These are phyloP conservation scores for Sordariomycetes sp. DNA, from an alignment of 2,329 filamentous ascomycete species.

Conservation along the genomic window DNA sequence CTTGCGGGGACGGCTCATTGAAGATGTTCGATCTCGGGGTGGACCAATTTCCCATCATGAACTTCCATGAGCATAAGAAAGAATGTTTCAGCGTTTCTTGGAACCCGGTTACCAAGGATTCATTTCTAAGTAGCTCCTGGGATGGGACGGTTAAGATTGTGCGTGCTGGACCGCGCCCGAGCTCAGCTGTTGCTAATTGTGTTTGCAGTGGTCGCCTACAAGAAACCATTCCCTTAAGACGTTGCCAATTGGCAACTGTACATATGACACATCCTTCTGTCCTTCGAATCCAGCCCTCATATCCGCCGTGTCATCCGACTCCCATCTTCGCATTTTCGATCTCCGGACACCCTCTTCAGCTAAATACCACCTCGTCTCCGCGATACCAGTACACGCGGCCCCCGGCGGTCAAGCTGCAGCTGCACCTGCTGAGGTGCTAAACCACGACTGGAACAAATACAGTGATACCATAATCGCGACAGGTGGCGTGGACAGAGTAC, in stretches of 20 bases:
- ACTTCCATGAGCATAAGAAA: conserved; percentile 86
- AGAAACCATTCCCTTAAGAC: conserved; percentile 68
- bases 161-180: too few relatives aligned
- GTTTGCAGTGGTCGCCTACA: conserved; percentile 71
- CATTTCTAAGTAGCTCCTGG: conserved; percentile 88
- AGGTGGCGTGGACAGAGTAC: conserved; percentile 76
- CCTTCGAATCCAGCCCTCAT: conserved; percentile 80
- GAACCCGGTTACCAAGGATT: conserved; percentile 86
- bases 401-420: conserved; percentile 20
- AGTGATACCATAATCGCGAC: conserved; percentile 75
- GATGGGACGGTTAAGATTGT: conserved; percentile 90
- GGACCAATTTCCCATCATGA: conserved; percentile 77
- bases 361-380: conserved; percentile 75
- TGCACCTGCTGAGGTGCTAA: conserved; percentile 69
- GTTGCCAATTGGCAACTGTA: conserved; percentile 85
- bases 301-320: conserved; percentile 83
- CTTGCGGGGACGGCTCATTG: conserved; percentile 86
- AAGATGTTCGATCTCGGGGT: conserved; percentile 87
- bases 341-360: conserved; percentile 78
- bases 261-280: conserved; percentile 86
- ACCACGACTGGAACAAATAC: conserved; percentile 99
- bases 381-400: conserved; percentile 73
- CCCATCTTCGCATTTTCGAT: conserved; percentile 83
- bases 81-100: conserved; percentile 90
- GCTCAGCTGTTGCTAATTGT: conserved; percentile 1